Conservation (phyloP, 1,284 basidiomycete species). For the Pyrrhoderma lamaoense region DNA sequence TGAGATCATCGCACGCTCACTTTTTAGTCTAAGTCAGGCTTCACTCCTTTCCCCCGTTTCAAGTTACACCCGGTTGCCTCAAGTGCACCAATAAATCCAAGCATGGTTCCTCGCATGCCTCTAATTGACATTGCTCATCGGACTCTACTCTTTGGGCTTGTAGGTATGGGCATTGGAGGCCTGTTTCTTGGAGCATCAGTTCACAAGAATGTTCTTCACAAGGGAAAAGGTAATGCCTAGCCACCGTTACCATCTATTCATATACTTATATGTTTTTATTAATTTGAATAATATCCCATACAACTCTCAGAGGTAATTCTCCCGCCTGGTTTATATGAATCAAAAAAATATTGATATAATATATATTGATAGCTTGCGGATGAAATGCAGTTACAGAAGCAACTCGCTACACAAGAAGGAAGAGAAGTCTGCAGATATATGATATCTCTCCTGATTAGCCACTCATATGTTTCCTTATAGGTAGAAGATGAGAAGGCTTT, state of each 20-base stretch:
- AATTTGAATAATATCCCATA: too few species aligned
- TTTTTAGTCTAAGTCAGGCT: neutral
- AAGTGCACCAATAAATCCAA: neutral
- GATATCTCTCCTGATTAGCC: too few species aligned
- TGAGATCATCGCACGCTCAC: neutral
- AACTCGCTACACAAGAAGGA: conserved; percentile 11
- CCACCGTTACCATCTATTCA: neutral
- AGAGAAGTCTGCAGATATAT: conserved; percentile 8
- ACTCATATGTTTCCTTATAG: too few species aligned
- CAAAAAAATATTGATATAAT: too few species aligned
- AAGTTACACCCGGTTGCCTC: too few species aligned
- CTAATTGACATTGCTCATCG: conserved; percentile 12
- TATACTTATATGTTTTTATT: neutral
- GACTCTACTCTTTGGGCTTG: conserved; percentile 12
- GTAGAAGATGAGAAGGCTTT: conserved; percentile 17
- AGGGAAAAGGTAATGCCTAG: conserved; percentile 14
- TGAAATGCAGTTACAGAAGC: conserved; percentile 15
- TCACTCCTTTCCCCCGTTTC: neutral
- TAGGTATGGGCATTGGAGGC: conserved; percentile 13
- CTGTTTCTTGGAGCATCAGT: conserved; percentile 10
- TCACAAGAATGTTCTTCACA: conserved; percentile 9
- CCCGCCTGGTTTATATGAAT: too few species aligned
- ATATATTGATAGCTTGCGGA: conserved; percentile 6
- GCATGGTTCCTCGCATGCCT: conserved; percentile 10
- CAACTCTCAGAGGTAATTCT: too few species aligned